These are phyloP conservation scores for Wickerhamomyces alni DNA, from an alignment of 805 yeast species.

Conservation along the genomic window DNA sequence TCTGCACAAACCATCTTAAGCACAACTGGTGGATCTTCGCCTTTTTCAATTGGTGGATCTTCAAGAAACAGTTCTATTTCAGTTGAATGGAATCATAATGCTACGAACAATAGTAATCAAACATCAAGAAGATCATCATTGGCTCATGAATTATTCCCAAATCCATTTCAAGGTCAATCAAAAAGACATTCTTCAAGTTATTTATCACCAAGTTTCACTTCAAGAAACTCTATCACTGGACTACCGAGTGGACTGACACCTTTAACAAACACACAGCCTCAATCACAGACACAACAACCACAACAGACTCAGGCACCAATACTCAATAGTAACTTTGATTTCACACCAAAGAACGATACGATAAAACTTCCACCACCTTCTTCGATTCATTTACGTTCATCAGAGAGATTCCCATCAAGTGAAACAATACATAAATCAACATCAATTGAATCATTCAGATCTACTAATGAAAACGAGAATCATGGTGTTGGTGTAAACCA, in stretches of 20 bases:
- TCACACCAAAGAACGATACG: constrained; percentile 3
- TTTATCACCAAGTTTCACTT: constrained; percentile 17
- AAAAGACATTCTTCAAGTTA: constrained; percentile 16
- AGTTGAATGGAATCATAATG: constrained; percentile 21
- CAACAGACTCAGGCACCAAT: constrained; percentile 2
- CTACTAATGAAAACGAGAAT: too few species aligned
- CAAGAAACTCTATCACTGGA: constrained; percentile 17
- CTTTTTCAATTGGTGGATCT: constrained; percentile 29
- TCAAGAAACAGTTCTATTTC: constrained; percentile 37
- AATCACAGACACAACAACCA: constrained; percentile 5
- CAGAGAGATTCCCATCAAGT: background rate
- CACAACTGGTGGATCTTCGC: constrained; percentile 22
- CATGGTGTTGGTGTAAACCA: too few species aligned
- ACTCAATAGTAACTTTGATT: constrained; percentile 14
- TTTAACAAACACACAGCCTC: constrained; percentile 15
- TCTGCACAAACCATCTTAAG: constrained; percentile 21
- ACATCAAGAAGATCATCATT: constrained; percentile 35
- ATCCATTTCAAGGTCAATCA: constrained; percentile 8
- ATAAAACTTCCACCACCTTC: constrained; percentile 16
- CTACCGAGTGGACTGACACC: constrained; percentile 18
- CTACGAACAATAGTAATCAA: constrained; percentile 23
- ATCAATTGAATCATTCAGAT: too few species aligned
- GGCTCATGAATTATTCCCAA: constrained; percentile 39
- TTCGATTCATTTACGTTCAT: constrained; percentile 7
- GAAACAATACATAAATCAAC: background rate